Conservation (phyloP, 768 basidiomycete species). For the Lenzites betulinus region DNA sequence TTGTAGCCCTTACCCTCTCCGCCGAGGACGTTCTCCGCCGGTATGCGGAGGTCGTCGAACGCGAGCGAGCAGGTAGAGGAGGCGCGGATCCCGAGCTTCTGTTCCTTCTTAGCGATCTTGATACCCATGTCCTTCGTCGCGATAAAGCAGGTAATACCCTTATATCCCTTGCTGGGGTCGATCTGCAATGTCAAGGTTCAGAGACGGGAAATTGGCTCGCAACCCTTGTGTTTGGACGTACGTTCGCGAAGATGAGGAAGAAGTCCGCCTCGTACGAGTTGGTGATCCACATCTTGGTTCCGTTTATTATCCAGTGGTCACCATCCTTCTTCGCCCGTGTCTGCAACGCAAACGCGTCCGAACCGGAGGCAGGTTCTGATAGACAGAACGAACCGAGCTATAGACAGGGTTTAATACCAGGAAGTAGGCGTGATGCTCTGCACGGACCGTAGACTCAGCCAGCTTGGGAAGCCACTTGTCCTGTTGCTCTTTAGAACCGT, state of each 20-base stretch:
- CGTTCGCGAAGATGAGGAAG: constrained; percentile 94
- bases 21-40: constrained; percentile 86
- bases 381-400: constrained; percentile 96
- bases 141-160: constrained; percentile 98
- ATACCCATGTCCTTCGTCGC: constrained; percentile 97
- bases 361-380: constrained; percentile 90
- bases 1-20: constrained; percentile 94
- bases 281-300: constrained; percentile 99
- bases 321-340: constrained; percentile 90
- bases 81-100: constrained; percentile 96
- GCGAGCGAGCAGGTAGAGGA: constrained; percentile 93
- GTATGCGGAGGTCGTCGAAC: constrained; percentile 92
- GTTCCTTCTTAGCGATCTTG: constrained; percentile 97
- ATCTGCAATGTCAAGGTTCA: constrained; percentile 40
- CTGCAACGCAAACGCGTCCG: constrained; percentile 96
- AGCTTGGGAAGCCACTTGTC: constrained; percentile 88
- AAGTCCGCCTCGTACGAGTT: constrained; percentile 92
- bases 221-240: constrained; percentile 37
- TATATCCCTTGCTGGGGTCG: constrained; percentile 94
- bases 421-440: background rate
- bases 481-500: constrained; percentile 83
- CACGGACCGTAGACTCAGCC: constrained; percentile 67
- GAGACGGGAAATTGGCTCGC: background rate
- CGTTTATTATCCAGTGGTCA: constrained; percentile 84
- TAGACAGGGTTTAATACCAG: background rate